Percentiles rank a stretch among this genome's conserved stretches.
These are phyloP conservation scores for Trypanosoma boissoni DNA, from an alignment of 208 protist genomes.

Conservation along the genomic window DNA sequence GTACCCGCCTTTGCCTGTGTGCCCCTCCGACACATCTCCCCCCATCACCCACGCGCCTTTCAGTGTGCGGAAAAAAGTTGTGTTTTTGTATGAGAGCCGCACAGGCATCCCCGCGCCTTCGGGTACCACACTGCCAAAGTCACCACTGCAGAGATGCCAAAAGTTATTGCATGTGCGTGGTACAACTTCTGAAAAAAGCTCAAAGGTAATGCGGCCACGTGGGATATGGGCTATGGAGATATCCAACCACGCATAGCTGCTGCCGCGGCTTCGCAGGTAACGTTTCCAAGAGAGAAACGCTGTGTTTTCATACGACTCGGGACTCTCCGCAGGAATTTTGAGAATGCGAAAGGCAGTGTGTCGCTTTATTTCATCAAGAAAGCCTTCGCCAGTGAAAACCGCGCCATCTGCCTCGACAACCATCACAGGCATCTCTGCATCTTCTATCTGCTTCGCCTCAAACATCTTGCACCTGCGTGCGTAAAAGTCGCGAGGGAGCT, in stretches of 20 bases:
- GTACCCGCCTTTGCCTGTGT: conserved; percentile 88
- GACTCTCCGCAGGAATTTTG: conserved; percentile 11
- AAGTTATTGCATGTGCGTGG: conserved; percentile 94
- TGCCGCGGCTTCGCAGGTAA: conserved; percentile 58
- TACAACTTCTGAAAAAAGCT: conserved; percentile 76
- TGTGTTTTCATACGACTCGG: conserved; percentile 58
- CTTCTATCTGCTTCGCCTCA: conserved; percentile 30
- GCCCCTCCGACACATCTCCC: conserved; percentile 82
- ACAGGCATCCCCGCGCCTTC: conserved; percentile 29
- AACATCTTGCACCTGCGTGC: conserved; percentile 35
- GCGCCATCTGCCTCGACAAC: conserved; percentile 19
- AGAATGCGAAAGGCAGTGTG: conserved; percentile 52
- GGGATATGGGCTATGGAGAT: conserved; percentile 36
- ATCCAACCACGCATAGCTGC: conserved; percentile 83
- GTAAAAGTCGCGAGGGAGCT: conserved; percentile 66
- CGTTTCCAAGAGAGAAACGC: conserved; percentile 46
- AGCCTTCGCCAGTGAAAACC: conserved; percentile 40
- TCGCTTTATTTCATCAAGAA: conserved; percentile 37
- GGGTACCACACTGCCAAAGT: conserved; percentile 27
- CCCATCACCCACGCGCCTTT: conserved; percentile 93
- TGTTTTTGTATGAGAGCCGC: conserved; percentile 84
- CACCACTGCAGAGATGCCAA: conserved; percentile 79
- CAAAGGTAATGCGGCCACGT: conserved; percentile 72
- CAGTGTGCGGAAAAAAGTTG: conserved; percentile 92
- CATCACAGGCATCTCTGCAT: conserved; percentile 25